phyloP scores from a whole-genome alignment of 805 yeast genomes.

The Hanseniaspora nectarophila region DNA sequence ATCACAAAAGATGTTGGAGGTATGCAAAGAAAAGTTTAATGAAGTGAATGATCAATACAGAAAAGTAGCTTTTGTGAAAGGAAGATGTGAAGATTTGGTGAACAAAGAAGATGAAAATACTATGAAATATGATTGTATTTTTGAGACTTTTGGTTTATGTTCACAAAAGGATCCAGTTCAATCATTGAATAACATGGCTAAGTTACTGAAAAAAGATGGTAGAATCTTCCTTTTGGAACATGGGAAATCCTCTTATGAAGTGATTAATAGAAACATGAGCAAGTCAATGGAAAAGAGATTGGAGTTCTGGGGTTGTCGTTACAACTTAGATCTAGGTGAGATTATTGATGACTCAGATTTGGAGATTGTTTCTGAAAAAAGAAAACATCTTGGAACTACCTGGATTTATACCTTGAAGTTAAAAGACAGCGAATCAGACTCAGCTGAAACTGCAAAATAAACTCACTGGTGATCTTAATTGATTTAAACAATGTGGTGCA shows the following conservation, averaged over 20 bases:
- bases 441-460: slow-evolving; percentile 6
- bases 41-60: slow-evolving; percentile 51
- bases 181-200: slow-evolving; percentile 63
- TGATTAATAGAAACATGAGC: slow-evolving; percentile 70
- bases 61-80: slow-evolving; percentile 78
- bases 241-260: slow-evolving; percentile 73
- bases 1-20: slow-evolving; percentile 72
- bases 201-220: slow-evolving; percentile 76
- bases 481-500: background rate
- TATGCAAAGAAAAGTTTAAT: slow-evolving; percentile 61
- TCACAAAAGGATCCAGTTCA: slow-evolving; percentile 87
- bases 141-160: slow-evolving; percentile 91
- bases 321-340: slow-evolving; percentile 91
- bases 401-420: slow-evolving; percentile 71
- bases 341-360: slow-evolving; percentile 73
- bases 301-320: slow-evolving; percentile 91
- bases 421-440: slow-evolving; percentile 49
- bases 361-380: slow-evolving; percentile 64
- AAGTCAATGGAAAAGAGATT: slow-evolving; percentile 71
- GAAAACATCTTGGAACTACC: slow-evolving; percentile 85
- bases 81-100: slow-evolving; percentile 72
- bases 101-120: slow-evolving; percentile 25
- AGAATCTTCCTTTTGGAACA: slow-evolving; percentile 80
- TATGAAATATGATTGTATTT: slow-evolving; percentile 75
- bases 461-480: background rate